Conservation (phyloP, 2,329 filamentous ascomycete species). For the Rutstroemia sp. region DNA sequence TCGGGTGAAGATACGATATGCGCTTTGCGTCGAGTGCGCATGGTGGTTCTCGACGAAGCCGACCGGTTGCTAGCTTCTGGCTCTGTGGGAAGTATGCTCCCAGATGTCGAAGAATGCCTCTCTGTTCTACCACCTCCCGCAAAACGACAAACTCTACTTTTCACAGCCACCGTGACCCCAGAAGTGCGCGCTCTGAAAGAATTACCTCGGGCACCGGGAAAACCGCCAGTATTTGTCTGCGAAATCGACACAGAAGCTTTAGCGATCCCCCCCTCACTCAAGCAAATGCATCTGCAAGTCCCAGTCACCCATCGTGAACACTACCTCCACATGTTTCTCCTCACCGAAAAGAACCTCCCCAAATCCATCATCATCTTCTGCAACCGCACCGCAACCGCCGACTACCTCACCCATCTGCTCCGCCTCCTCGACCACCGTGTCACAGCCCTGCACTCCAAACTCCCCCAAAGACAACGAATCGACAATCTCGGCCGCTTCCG, state of each 20-base stretch:
- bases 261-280: slow-evolving; percentile 72
- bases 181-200: slow-evolving; percentile 84
- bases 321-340: slow-evolving; percentile 83
- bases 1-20: slow-evolving; percentile 88
- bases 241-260: slow-evolving; percentile 73
- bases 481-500: slow-evolving; percentile 89
- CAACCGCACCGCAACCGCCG: slow-evolving; percentile 84
- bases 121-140: slow-evolving; percentile 69
- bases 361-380: slow-evolving; percentile 89
- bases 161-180: slow-evolving; percentile 90
- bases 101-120: slow-evolving; percentile 35
- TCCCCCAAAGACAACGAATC: slow-evolving; percentile 77
- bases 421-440: slow-evolving; percentile 82
- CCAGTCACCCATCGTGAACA: slow-evolving; percentile 91
- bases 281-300: slow-evolving; percentile 79
- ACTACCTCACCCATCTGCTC: slow-evolving; percentile 81
- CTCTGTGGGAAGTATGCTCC: slow-evolving; percentile 9
- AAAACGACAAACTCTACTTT: slow-evolving; percentile 85
- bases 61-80: slow-evolving; percentile 78
- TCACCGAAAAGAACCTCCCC: slow-evolving; percentile 65
- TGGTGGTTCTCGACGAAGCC: slow-evolving; percentile 92
- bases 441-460: slow-evolving; percentile 80
- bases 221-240: slow-evolving; percentile 77
- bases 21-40: slow-evolving; percentile 69
- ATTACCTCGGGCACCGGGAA: slow-evolving; percentile 60